phyloP scores from a whole-genome alignment of 208 protist genomes.

The Zelonia costaricensis region DNA sequence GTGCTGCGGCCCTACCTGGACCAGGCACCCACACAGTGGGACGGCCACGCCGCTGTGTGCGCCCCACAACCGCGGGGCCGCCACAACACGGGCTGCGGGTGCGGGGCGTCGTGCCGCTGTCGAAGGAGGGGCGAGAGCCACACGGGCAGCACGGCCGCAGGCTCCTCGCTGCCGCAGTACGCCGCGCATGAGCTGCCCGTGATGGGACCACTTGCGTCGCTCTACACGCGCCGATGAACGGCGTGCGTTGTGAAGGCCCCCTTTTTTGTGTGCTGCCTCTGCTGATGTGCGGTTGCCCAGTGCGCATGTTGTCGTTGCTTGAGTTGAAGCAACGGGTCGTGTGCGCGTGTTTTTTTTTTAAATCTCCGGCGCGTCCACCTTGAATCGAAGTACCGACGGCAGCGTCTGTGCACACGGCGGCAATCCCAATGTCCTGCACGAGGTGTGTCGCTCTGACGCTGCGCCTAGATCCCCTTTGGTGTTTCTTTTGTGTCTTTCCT shows the following conservation, averaged over 20 bases:
- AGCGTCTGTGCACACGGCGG: too few species aligned
- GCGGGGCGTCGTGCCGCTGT: conserved; percentile 19
- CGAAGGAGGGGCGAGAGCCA: too few species aligned
- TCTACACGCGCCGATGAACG: conserved; percentile 28
- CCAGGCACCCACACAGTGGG: conserved; percentile 9
- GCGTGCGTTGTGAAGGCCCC: neutral
- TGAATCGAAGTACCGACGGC: too few species aligned
- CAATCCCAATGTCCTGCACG: too few species aligned
- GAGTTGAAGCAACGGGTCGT: too few species aligned
- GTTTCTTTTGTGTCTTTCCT: too few species aligned
- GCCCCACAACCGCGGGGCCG: conserved; percentile 1
- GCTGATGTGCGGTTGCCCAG: too few species aligned
- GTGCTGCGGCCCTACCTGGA: conserved; percentile 29
- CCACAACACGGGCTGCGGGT: conserved; percentile 12
- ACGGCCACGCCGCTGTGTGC: conserved; percentile 25
- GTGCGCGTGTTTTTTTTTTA: neutral
- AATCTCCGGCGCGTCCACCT: neutral
- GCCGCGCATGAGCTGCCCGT: conserved; percentile 49
- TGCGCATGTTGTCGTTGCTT: too few species aligned
- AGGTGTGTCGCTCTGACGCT: too few species aligned
- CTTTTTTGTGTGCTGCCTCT: neutral
- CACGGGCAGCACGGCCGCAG: too few species aligned
- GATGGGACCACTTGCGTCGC: conserved; percentile 38
- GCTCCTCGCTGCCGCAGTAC: too few species aligned
- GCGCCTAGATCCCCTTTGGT: too few species aligned